Conservation (phyloP, 768 basidiomycete species). For the Boletus insuetus region DNA sequence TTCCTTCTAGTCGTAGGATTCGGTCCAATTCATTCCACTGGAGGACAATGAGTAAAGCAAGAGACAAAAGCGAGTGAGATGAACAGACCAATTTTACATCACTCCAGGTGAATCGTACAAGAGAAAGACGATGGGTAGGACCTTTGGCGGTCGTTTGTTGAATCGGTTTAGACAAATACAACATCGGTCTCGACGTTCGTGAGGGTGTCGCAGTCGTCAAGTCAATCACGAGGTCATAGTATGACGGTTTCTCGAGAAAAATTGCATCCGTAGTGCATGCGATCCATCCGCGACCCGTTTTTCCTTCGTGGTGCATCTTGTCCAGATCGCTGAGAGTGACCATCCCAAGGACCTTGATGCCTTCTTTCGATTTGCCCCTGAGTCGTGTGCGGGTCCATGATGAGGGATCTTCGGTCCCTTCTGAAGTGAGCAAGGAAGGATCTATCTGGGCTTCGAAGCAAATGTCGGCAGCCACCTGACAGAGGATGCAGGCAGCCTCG, state of each 20-base stretch:
- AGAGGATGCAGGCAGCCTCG: constrained; percentile 73
- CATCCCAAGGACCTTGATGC: constrained; percentile 73
- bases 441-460: constrained; percentile 48
- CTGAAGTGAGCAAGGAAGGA: constrained; percentile 18
- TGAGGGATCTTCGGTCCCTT: constrained; percentile 24
- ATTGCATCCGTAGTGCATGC: constrained; percentile 87
- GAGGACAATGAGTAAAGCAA: background rate
- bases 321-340: constrained; percentile 74
- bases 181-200: constrained; percentile 61
- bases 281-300: constrained; percentile 72
- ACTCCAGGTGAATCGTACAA: constrained; percentile 78
- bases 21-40: constrained; percentile 81
- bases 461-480: constrained; percentile 59
- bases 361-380: constrained; percentile 44
- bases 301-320: constrained; percentile 53
- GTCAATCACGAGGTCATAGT: constrained; percentile 81
- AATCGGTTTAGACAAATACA: constrained; percentile 57
- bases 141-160: constrained; percentile 35
- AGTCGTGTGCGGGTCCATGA: constrained; percentile 32
- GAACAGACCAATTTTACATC: constrained; percentile 66
- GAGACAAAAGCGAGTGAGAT: background rate
- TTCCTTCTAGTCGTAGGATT: constrained; percentile 54
- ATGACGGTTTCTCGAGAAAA: constrained; percentile 75
- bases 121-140: constrained; percentile 55
- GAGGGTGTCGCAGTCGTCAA: constrained; percentile 64